Evolutionary conservation across 2,329 filamentous ascomycete genomes (phyloP).

Genomic region (Fusarium sp.): DNA sequence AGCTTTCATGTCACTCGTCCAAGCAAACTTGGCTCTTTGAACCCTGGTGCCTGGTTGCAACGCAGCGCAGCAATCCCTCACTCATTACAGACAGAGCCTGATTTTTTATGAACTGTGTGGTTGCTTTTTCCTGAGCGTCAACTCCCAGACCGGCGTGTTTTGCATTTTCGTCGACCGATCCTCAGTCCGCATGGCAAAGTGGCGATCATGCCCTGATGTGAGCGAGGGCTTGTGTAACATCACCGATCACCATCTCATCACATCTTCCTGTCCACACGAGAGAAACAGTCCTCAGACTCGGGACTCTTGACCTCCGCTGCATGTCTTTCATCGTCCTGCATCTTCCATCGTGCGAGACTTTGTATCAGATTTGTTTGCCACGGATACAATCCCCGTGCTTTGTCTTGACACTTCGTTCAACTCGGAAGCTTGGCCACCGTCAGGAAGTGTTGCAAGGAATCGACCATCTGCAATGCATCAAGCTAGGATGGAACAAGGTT

Average conservation of each 20-base stretch:
- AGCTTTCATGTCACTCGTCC: conserved; percentile 36
- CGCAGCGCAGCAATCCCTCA: conserved; percentile 1
- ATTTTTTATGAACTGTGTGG: conserved; percentile 6
- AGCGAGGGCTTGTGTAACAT: conserved; percentile 33
- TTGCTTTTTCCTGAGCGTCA: not conserved
- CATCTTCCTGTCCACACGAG: not conserved
- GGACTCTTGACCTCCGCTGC: conserved; percentile 13
- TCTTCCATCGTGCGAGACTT: not conserved
- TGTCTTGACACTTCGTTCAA: conserved; percentile 3
- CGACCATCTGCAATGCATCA: conserved; percentile 15
- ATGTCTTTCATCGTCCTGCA: conserved; percentile 18
- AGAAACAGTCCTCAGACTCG: conserved; percentile 5
- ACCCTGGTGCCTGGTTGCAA: conserved; percentile 12
- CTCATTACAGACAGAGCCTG: not conserved
- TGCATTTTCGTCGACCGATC: conserved; percentile 17
- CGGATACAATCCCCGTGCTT: conserved; percentile 3
- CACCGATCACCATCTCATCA: conserved; percentile 6
- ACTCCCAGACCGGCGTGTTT: conserved; percentile 10
- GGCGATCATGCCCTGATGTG: conserved; percentile 29
- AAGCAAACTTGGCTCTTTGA: conserved; percentile 41
- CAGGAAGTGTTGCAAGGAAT: conserved; percentile 15
- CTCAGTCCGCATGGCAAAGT: conserved; percentile 6
- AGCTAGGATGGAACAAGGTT: conserved; percentile 23
- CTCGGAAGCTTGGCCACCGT: conserved; percentile 11
- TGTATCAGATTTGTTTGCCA: conserved; percentile 8